Evolutionary conservation across 345 rosid species (phyloP).

Genomic region (Eucalyptus urophylla): DNA sequence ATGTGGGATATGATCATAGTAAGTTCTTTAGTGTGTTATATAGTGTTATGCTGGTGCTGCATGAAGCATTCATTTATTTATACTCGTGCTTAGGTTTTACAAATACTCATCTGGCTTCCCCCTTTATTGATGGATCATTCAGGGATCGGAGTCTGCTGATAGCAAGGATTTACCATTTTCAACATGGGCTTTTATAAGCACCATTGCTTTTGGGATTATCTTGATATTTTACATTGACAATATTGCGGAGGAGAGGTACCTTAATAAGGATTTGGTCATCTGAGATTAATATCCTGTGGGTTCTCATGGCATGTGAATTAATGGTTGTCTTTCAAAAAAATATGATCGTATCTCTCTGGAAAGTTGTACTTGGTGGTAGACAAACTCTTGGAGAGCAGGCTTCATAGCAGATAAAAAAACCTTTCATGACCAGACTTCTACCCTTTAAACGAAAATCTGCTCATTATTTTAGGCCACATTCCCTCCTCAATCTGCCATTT

Average conservation of each 20-base stretch:
- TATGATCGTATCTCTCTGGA: background rate
- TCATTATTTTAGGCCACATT: background rate
- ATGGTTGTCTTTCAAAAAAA: background rate
- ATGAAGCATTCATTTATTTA: background rate
- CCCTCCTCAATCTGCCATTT: background rate
- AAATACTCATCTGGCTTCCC: background rate
- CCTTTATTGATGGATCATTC: slow-evolving; percentile 10
- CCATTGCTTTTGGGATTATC: slow-evolving; percentile 65
- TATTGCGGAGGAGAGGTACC: slow-evolving; percentile 92
- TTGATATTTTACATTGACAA: slow-evolving; percentile 82
- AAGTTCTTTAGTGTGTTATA: slow-evolving; percentile 12
- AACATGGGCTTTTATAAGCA: slow-evolving; percentile 80
- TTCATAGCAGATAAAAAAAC: background rate
- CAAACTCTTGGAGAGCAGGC: background rate
- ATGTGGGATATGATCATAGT: slow-evolving; percentile 95
- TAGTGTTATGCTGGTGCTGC: background rate
- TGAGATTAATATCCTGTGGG: background rate
- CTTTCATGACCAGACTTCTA: background rate
- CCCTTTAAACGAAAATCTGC: background rate
- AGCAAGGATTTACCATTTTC: slow-evolving; percentile 60
- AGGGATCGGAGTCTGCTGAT: slow-evolving; percentile 66
- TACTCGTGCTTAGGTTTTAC: background rate
- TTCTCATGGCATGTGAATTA: background rate
- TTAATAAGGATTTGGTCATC: background rate
- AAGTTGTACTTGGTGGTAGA: background rate